phyloP scores from a whole-genome alignment of 1,139 yeast species.

The Eremothecium gossypii region DNA sequence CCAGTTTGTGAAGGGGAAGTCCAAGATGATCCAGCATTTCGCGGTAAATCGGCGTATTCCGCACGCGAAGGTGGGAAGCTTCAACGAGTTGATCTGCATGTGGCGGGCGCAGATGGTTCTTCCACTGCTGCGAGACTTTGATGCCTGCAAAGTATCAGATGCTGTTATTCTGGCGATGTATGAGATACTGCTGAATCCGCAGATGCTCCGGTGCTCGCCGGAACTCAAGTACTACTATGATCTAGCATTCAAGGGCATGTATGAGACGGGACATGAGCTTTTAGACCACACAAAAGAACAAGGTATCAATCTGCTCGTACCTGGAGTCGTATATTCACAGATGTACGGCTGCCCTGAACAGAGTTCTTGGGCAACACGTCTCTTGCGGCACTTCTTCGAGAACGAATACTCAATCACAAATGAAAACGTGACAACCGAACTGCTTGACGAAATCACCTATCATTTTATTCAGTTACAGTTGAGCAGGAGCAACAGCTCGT shows the following conservation, averaged over 20 bases:
- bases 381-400: conserved; percentile 23
- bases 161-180: conserved; percentile 31
- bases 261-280: conserved; percentile 22
- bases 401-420: conserved; percentile 13
- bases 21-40: conserved; percentile 43
- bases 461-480: conserved; percentile 45
- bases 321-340: conserved; percentile 46
- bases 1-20: conserved; percentile 45
- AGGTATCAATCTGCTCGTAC: conserved; percentile 23
- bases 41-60: conserved; percentile 42
- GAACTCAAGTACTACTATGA: conserved; percentile 32
- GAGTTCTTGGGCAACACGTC: conserved; percentile 38
- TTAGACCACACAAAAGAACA: conserved; percentile 14
- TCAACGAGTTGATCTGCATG: conserved; percentile 39
- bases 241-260: conserved; percentile 26
- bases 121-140: conserved; percentile 27
- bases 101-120: conserved; percentile 44
- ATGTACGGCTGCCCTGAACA: conserved; percentile 44
- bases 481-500: conserved; percentile 31
- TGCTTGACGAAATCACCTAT: conserved; percentile 45
- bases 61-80: conserved; percentile 40
- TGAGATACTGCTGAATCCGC: conserved; percentile 48
- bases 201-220: conserved; percentile 34
- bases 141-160: conserved; percentile 22
- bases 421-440: conserved; percentile 29